Base-by-base conservation (phyloP, 768 basidiomycete species). In the Macrolepiota dolichaula region DNA sequence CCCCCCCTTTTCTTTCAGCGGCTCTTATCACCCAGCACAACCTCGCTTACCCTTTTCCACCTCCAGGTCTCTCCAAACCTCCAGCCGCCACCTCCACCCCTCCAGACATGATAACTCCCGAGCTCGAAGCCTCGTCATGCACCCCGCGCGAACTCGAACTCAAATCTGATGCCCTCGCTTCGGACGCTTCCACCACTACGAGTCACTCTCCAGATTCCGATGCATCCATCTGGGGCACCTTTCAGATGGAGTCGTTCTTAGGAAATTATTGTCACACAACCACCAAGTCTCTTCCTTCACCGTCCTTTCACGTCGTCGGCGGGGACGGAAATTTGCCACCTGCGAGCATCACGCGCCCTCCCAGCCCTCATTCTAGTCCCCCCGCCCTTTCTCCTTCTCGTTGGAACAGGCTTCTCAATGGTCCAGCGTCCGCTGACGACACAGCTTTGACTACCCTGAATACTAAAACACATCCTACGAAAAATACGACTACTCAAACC, bases 241-340 rank as follows among this genome's bases (percentile, higher is more conserved):
- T 61, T 49, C 59, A 54, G 29, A 37, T 61, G 52, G 59, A 54
- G 11, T 54, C 59, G 3, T 61, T 61, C n/a, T 32, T 61, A 17
- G 59, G 44, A 22, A 47, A 47, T 29, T 61, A 61, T 35, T 47
- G 51, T 50, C 42, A 50, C 52, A 53, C 19, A 29, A 47, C 7
- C 51, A 25, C 13, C 22, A 59, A 35, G 15, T 13, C 52, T 32
- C 3, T 29, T 19, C 29, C 32, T 32, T 29, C 50, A 53, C 58
- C 51, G 3, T 46, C 51, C 40, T 22, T 53, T 53, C 32, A 60
- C 51, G 17, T 10, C 19, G 35, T 22, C 38, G 7, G 24, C 51
- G n/a, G 13, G 37, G 46, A 37, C 2, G 38, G 47, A 4, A 19
- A 58, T 36, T 25, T 24, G 32, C 42, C 27, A 15, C 25, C 40